phyloP scores from a whole-genome alignment of 768 basidiomycete species.

The Naganishia vishniacii region DNA sequence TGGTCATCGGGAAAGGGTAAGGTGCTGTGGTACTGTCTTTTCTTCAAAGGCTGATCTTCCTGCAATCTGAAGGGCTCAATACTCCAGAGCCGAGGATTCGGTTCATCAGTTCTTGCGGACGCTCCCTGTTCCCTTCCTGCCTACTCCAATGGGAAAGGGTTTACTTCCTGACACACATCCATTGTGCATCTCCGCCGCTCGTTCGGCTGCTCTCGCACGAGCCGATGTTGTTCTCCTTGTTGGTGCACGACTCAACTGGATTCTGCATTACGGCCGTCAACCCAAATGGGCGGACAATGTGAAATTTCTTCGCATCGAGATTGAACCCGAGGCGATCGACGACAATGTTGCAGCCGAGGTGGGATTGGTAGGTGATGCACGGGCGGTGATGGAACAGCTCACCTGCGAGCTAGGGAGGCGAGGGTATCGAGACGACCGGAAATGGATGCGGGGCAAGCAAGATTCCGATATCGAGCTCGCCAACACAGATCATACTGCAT shows the following conservation, averaged over 20 bases:
- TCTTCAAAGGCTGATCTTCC: not conserved
- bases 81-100: slow-evolving; percentile 27
- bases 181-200: slow-evolving; percentile 31
- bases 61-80: slow-evolving; percentile 28
- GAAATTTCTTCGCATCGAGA: slow-evolving; percentile 31
- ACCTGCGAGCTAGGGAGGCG: not conserved
- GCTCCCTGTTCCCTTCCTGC: slow-evolving; percentile 30
- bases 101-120: slow-evolving; percentile 23
- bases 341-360: slow-evolving; percentile 30
- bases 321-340: slow-evolving; percentile 29
- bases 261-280: slow-evolving; percentile 29
- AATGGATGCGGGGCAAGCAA: not conserved
- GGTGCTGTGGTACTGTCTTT: not conserved
- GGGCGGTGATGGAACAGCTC: slow-evolving; percentile 28
- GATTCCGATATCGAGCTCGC: slow-evolving; percentile 5
- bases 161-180: slow-evolving; percentile 31
- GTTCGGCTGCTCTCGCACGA: slow-evolving; percentile 28
- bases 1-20: slow-evolving; percentile 34
- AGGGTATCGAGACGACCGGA: not conserved
- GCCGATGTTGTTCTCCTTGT: slow-evolving; percentile 34
- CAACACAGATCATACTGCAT: slow-evolving; percentile 18
- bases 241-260: slow-evolving; percentile 37
- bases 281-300: slow-evolving; percentile 32
- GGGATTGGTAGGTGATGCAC: slow-evolving; percentile 27
- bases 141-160: slow-evolving; percentile 35